A percentile compares a stretch with the other conserved stretches of the same genome.
Conservation (phyloP, 139 green algal species). For the Chlorella sorokiniana region DNA sequence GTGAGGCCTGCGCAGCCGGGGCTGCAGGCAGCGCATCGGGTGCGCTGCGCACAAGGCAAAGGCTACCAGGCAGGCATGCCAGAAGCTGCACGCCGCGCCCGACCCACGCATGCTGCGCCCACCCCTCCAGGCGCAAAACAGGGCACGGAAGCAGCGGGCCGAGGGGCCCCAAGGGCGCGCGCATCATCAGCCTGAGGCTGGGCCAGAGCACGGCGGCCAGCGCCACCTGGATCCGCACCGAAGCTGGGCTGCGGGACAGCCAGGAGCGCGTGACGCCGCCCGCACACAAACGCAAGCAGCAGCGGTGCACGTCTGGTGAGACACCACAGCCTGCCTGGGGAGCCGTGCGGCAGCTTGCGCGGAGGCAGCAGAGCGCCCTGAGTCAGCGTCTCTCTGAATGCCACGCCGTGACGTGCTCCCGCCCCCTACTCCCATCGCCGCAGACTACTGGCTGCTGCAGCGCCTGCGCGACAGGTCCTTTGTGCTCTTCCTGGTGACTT, state of each 20-base stretch:
- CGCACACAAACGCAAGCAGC: not conserved
- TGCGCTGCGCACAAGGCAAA: not conserved
- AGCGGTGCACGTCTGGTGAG: not conserved
- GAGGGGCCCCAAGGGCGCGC: not conserved
- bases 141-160: constrained; percentile 38
- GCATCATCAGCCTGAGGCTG: constrained; percentile 9
- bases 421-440: too few relatives aligned
- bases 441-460: constrained; percentile 5
- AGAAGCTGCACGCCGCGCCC: not conserved
- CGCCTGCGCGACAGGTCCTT: not conserved
- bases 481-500: not conserved
- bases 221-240: constrained; percentile 2
- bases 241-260: not conserved
- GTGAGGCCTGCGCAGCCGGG: not conserved
- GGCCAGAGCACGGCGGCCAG: not conserved
- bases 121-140: constrained; percentile 25
- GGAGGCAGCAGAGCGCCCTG: too few relatives aligned
- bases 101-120: not conserved
- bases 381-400: too few relatives aligned
- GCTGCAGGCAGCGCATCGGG: not conserved
- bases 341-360: too few relatives aligned
- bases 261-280: constrained; percentile 7
- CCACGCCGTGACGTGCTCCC: not conserved
- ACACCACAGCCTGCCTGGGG: too few relatives aligned
- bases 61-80: not conserved